Conservation (phyloP, 2,329 filamentous ascomycete species). For the Graphiopsis chlorocephala region DNA sequence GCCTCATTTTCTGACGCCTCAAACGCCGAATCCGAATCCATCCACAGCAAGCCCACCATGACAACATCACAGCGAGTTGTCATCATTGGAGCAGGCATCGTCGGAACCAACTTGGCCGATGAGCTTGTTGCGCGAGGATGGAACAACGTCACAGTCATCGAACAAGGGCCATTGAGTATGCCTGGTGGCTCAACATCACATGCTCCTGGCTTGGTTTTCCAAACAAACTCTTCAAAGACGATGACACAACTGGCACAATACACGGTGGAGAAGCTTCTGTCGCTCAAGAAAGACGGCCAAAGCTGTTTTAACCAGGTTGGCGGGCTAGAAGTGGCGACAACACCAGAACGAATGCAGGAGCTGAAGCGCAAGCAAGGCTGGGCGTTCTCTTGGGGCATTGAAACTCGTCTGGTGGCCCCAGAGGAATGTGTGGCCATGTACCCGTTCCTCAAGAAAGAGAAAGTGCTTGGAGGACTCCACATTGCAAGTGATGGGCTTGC, state of each 20-base stretch:
- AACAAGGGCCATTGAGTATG: slow-evolving; percentile 61
- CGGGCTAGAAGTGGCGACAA: slow-evolving; percentile 62
- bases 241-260: slow-evolving; percentile 60
- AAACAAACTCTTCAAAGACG: slow-evolving; percentile 58
- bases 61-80: slow-evolving; percentile 40
- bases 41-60: slow-evolving; percentile 1
- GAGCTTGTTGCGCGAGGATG: slow-evolving; percentile 63
- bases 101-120: slow-evolving; percentile 62
- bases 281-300: slow-evolving; percentile 49
- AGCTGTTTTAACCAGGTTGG: slow-evolving; percentile 63
- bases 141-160: slow-evolving; percentile 62
- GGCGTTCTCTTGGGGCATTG: slow-evolving; percentile 60
- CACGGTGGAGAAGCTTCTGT: slow-evolving; percentile 59
- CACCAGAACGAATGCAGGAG: slow-evolving; percentile 56
- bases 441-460: slow-evolving; percentile 52
- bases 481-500: slow-evolving; percentile 62
- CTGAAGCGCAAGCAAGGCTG: slow-evolving; percentile 62
- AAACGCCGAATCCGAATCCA: not conserved
- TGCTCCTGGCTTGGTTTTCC: slow-evolving; percentile 63
- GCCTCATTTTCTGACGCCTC: not conserved
- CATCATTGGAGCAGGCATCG: slow-evolving; percentile 63
- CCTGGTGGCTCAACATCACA: slow-evolving; percentile 66
- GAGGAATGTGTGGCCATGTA: slow-evolving; percentile 56
- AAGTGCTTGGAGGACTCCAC: slow-evolving; percentile 58
- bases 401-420: slow-evolving; percentile 50